Base-by-base conservation (phyloP, 176 grass and related monocot genomes). In the Avena atlantica region DNA sequence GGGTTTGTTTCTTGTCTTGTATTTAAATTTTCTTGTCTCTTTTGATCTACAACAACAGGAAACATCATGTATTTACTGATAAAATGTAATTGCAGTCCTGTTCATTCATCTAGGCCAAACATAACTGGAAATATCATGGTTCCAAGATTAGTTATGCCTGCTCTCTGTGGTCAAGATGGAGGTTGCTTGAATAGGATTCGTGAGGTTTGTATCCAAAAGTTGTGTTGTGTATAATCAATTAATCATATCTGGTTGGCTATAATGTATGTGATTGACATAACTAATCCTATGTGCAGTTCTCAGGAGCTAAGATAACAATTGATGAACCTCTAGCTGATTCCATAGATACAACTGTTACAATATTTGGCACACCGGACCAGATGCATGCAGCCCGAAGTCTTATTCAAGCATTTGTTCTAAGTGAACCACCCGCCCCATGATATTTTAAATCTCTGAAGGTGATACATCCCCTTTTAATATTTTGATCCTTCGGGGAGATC, bases 341-440 rank as follows among this genome's bases (percentile, higher is more conserved):
- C 17, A 76, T 85, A 25, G 97, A 99, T 87, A 93, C 87, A 20
- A 9, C 86, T 71, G 84, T 99, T 83, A 78, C 90, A 27, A 87
- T 96, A 91, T 93, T 90, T 66, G 94, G 97, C 58, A 82, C 88
- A 48, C 97, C 91, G 47, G 97, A 99, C 62, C 92, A 96, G 67
- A 94, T 95, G 84, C 91, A 96, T 85, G 92, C 92, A 82, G 97
- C 97, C 31, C 90, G 84, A 82, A 99, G 94, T 85, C 97, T 96
- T 90, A 83, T 99, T 80, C 86, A 99, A 92, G 94, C 97, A 81
- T 99, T 94, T 87, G 85, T 99, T 80, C 79, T 93, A 48, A 94
- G 97, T 83, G 97, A 96, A 93, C 86, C 90, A 72, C 86, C 87
- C 87, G 61, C 31, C 12, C 48, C 69, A 50, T 93, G 84, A 91